Conservation (phyloP, 2,329 filamentous ascomycete species). For the Alternaria ventricosa region DNA sequence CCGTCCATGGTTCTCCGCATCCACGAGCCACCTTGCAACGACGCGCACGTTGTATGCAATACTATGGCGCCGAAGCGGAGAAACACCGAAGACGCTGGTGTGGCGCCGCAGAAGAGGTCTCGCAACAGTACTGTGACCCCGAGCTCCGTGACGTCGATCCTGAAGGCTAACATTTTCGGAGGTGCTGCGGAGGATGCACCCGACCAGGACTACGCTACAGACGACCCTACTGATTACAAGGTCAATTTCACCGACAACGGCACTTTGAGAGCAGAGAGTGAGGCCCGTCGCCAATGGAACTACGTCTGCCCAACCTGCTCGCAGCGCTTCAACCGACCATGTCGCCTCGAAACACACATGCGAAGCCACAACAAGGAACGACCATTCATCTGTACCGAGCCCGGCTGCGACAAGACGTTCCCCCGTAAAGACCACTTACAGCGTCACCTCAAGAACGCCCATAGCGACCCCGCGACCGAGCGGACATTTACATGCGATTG, state of each 20-base stretch:
- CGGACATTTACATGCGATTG: conserved; percentile 75
- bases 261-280: conserved; percentile 36
- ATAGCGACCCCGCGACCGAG: conserved; percentile 64
- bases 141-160: conserved; percentile 7
- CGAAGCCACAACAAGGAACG: conserved; percentile 86
- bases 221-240: conserved; percentile 33
- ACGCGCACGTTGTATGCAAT: not conserved
- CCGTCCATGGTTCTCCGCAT: conserved; percentile 5
- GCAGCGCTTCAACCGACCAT: conserved; percentile 88
- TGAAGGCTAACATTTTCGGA: conserved; percentile 8
- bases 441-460: conserved; percentile 83
- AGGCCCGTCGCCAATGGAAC: conserved; percentile 70
- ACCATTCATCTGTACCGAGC: conserved; percentile 74
- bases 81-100: conserved; percentile 5
- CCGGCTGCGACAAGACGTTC: conserved; percentile 81
- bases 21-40: conserved; percentile 14
- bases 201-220: conserved; percentile 25
- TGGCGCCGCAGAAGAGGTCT: conserved; percentile 30
- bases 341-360: conserved; percentile 76
- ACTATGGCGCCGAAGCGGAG: conserved; percentile 42
- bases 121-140: conserved; percentile 27
- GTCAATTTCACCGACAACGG: conserved; percentile 40
- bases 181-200: conserved; percentile 14
- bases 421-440: conserved; percentile 85
- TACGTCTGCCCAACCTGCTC: conserved; percentile 77